A percentile compares a stretch with the other conserved stretches of the same genome.
Evolutionary conservation across 2,329 filamentous ascomycete genomes (phyloP).

Genomic region (Aschersonia sp.): DNA sequence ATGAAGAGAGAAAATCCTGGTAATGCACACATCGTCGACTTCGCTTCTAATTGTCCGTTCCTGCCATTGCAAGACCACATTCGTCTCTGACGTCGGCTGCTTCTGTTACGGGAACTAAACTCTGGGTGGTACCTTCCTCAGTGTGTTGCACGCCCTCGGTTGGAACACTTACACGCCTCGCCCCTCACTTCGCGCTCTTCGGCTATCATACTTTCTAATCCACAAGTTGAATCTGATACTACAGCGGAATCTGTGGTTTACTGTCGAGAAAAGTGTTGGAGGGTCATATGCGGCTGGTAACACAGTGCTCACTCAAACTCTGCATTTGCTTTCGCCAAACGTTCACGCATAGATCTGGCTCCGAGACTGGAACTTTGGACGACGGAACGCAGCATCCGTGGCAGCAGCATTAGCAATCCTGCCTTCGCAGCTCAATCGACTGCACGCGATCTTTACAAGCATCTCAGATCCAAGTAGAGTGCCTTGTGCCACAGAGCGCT

Average conservation of each 20-base stretch:
- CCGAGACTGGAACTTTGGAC: no score
- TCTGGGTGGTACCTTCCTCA: constrained; percentile 3
- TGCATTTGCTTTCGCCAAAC: no score
- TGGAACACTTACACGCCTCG: constrained; percentile 2
- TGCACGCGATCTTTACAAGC: no score
- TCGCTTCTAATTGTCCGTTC: neutral
- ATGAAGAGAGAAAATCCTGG: neutral
- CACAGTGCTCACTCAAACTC: no score
- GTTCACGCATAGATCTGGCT: no score
- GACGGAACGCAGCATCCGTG: no score
- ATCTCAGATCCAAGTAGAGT: neutral
- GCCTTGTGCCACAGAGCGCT: neutral
- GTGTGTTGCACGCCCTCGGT: neutral
- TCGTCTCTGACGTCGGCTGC: neutral
- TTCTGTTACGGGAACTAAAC: neutral
- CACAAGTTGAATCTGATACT: neutral
- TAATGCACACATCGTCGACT: neutral
- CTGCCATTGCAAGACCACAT: neutral
- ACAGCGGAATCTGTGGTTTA: no score
- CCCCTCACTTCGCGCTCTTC: neutral
- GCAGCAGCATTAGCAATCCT: no score
- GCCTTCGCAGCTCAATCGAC: no score
- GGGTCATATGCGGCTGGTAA: no score
- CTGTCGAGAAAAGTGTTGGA: no score
- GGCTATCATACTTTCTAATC: neutral